These are phyloP conservation scores for Phytophthora syringae DNA, from an alignment of 352 stramenopile species.

Conservation along the genomic window DNA sequence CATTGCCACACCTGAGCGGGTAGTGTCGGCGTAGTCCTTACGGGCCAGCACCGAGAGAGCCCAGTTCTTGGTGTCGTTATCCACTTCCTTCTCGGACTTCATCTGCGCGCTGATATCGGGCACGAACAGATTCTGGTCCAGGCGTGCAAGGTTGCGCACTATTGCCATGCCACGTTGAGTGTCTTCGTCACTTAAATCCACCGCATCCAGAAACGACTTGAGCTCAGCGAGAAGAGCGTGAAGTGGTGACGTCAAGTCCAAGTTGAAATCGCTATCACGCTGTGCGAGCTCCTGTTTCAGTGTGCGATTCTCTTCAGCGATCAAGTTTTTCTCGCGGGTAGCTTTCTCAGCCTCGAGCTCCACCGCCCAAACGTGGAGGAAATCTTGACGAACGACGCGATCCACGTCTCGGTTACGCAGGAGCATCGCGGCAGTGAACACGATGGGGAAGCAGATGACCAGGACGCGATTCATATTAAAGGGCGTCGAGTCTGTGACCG, in stretches of 20 bases:
- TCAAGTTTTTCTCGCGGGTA: constrained; percentile 77
- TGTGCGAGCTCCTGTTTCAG: constrained; percentile 81
- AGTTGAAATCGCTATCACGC: constrained; percentile 69
- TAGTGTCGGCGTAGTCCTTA: constrained; percentile 74
- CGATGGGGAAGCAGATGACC: constrained; percentile 72
- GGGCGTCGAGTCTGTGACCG: constrained; percentile 53
- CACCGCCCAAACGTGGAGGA: constrained; percentile 80
- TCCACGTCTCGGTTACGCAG: constrained; percentile 79
- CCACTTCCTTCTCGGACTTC: constrained; percentile 80
- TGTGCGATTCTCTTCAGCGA: constrained; percentile 83
- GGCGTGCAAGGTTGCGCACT: constrained; percentile 67
- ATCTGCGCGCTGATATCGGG: constrained; percentile 84
- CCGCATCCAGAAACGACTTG: constrained; percentile 76
- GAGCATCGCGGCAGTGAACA: constrained; percentile 74
- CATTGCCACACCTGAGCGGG: constrained; percentile 55
- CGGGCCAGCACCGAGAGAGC: constrained; percentile 74
- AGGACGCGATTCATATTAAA: constrained; percentile 78
- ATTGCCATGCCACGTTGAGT: constrained; percentile 69
- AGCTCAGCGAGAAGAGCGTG: constrained; percentile 76
- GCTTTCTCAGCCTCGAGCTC: constrained; percentile 77
- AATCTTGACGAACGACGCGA: constrained; percentile 80
- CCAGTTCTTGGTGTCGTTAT: constrained; percentile 87
- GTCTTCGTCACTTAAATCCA: constrained; percentile 66
- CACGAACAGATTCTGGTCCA: constrained; percentile 86
- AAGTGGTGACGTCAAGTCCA: constrained; percentile 81